Base-by-base conservation (phyloP, 2,329 filamentous ascomycete species). In the Juglanconis juglandina region DNA sequence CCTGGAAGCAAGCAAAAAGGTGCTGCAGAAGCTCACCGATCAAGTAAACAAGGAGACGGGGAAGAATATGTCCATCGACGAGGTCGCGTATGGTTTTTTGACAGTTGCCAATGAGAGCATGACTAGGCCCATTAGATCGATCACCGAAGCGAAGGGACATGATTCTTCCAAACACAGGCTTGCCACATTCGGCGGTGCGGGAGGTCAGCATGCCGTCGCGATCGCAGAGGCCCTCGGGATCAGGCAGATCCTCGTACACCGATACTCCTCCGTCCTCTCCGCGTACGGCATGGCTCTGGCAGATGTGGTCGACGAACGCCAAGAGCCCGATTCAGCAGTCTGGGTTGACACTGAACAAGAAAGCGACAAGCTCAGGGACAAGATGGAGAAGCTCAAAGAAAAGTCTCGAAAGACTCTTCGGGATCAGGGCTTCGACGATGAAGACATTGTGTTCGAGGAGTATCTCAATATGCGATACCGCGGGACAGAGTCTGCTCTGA, bases 401-500 rank as follows among this genome's bases (percentile, higher is more conserved):
- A 91, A 88, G 69, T 93, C 91, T 0, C 82, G 79, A 0, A 76
- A 79, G 17, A 84, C 86, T 0, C 77, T 97, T 4, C 78, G 79
- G 30, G 87, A 89, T 2, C 93, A 97, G 73, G 93, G 92, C 0
- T 96, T 97, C 69, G 78, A 81, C 1, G 84, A 90, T 48, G 76
- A 83, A 5, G 86, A 91, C 37, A 90, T 96, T 32, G 81, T 87
- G 0, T 96, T 94, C 68, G 92, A 96, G 71, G 90, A 96, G 70
- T 97, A 96, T 69, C 84, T 98, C 59, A 96, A 97, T 71, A 92
- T 97, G 88, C 82, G 93, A 60, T 96, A 96, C 69, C 85, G 91
- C 41, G 92, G 92, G 10, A 96, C 92, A 0, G 92, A 96, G 71
- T 96, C 92, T 7, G 91, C 92, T 1, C 81, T 96, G 47, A 97